Evolutionary conservation across 2,329 filamentous ascomycete species (phyloP).

Genomic region (Alternaria brassicicola): DNA sequence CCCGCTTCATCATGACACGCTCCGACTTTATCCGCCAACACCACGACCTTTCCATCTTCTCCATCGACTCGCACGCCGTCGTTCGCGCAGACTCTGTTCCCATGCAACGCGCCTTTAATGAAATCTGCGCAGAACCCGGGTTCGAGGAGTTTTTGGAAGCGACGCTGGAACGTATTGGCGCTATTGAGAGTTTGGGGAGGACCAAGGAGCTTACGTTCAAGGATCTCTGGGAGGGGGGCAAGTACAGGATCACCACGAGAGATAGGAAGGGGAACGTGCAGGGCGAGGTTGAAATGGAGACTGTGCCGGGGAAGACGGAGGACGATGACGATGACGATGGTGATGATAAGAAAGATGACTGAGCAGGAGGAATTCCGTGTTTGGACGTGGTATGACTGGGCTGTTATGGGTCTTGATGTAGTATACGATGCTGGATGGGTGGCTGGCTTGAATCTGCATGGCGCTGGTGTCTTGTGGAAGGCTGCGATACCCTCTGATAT

Average conservation of each 20-base stretch:
- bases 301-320: conserved; percentile 35
- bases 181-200: conserved; percentile 89
- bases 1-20: conserved; percentile 84
- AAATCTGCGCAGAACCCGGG: conserved; percentile 76
- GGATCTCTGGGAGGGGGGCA: conserved; percentile 84
- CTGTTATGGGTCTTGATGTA: background rate
- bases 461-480: background rate
- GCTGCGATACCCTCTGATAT: background rate
- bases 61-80: conserved; percentile 83
- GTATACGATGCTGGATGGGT: background rate
- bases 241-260: conserved; percentile 60
- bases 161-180: conserved; percentile 84
- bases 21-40: conserved; percentile 93
- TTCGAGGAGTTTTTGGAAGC: conserved; percentile 84
- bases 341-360: conserved; percentile 6
- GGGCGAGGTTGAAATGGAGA: conserved; percentile 42
- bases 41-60: conserved; percentile 93
- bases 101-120: conserved; percentile 90
- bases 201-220: conserved; percentile 97
- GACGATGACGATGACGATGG: conserved; percentile 32
- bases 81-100: conserved; percentile 94
- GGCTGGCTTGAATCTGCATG: background rate
- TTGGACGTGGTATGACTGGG: background rate
- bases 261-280: conserved; percentile 38
- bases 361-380: background rate